phyloP scores from a whole-genome alignment of 495 filamentous ascomycete species.

The Tuber indicum region DNA sequence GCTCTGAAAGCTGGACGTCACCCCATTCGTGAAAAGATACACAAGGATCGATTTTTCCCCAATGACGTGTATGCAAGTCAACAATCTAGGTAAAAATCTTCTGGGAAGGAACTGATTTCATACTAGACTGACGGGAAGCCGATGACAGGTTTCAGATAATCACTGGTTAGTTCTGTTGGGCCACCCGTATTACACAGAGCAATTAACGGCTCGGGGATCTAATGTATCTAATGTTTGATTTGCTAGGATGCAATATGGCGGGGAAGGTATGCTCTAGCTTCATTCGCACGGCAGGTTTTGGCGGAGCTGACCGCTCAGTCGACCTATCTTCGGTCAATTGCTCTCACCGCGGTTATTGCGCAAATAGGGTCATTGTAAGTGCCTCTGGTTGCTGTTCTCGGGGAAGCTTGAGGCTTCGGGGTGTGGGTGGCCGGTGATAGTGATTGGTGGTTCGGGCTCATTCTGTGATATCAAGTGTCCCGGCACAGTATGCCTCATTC shows the following conservation, averaged over 20 bases:
- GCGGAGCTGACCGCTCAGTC: conserved; percentile 40
- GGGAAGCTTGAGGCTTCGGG: conserved; percentile 5
- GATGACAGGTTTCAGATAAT: conserved; percentile 67
- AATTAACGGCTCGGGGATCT: conserved; percentile 33
- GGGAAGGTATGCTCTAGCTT: conserved; percentile 57
- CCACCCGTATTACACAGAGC: conserved; percentile 17
- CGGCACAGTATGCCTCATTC: conserved; percentile 74
- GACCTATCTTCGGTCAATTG: conserved; percentile 83
- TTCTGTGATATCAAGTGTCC: conserved; percentile 49
- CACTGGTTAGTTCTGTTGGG: conserved; percentile 48
- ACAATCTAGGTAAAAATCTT: conserved; percentile 51
- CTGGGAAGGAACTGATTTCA: not conserved
- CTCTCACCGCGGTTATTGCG: conserved; percentile 81
- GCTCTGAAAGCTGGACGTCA: conserved; percentile 77
- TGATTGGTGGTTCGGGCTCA: not conserved
- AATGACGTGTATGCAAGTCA: conserved; percentile 82
- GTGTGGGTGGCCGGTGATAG: not conserved
- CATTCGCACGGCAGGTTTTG: not conserved
- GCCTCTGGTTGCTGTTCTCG: conserved; percentile 18
- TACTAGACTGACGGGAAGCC: conserved; percentile 20
- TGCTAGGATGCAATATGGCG: conserved; percentile 85
- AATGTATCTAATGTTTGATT: conserved; percentile 27
- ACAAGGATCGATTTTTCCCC: conserved; percentile 57
- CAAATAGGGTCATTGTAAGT: conserved; percentile 74
- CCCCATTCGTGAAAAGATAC: conserved; percentile 73